phyloP scores from a whole-genome alignment of 176 grass and related monocot species.

The Musa acuminata region DNA sequence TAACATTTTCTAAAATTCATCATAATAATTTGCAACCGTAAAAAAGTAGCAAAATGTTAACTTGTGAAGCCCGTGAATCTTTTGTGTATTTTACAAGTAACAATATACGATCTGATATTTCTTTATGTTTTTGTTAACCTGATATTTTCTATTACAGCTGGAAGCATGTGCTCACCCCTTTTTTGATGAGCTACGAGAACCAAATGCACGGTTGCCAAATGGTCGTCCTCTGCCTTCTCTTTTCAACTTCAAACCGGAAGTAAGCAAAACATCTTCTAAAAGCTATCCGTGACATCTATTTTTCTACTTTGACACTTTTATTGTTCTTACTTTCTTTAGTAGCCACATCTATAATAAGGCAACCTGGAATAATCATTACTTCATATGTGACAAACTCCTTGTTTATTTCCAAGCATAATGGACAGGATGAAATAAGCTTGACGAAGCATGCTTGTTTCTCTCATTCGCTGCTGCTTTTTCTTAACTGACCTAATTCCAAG shows the following conservation, averaged over 20 bases:
- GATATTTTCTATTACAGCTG: constrained; percentile 29
- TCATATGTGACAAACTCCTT: background rate
- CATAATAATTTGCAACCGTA: background rate
- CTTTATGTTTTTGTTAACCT: constrained; percentile 6
- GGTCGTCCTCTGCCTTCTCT: constrained; percentile 43
- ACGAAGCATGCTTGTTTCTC: background rate
- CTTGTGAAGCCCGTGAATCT: background rate
- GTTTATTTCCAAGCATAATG: background rate
- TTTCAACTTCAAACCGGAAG: constrained; percentile 61
- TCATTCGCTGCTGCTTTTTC: too few relatives aligned
- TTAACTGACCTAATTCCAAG: background rate
- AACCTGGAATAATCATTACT: too few relatives aligned
- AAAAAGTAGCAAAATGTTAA: background rate
- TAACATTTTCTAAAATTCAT: background rate
- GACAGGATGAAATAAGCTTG: background rate
- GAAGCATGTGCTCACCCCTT: constrained; percentile 65
- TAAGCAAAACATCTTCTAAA: constrained; percentile 20
- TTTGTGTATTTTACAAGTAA: background rate
- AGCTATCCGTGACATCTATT: background rate
- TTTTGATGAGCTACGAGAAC: constrained; percentile 56
- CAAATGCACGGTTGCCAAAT: constrained; percentile 44
- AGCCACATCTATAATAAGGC: too few relatives aligned
- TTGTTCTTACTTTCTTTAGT: background rate
- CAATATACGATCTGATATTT: background rate
- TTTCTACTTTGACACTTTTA: background rate